Conservation (phyloP, 768 basidiomycete species). For the Mycena chlorophos region DNA sequence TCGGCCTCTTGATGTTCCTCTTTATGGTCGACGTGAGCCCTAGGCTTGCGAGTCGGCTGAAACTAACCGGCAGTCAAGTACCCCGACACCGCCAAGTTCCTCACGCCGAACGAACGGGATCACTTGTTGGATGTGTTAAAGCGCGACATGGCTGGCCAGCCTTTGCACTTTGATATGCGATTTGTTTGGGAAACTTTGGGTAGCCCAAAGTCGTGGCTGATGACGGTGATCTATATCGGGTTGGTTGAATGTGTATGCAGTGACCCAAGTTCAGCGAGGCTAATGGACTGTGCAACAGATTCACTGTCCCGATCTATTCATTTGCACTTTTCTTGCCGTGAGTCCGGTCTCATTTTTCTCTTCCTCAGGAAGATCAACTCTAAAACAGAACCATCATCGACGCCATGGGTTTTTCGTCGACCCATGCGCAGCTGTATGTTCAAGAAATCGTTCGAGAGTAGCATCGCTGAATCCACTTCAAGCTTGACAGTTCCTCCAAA, state of each 20-base stretch:
- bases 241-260: constrained; percentile 16
- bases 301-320: constrained; percentile 32
- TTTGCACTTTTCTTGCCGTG: constrained; percentile 38
- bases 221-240: constrained; percentile 30
- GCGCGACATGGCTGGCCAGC: constrained; percentile 29
- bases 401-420: constrained; percentile 44
- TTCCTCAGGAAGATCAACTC: not conserved
- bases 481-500: constrained; percentile 38
- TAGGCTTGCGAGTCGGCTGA: not conserved
- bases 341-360: not conserved
- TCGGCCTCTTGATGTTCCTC: constrained; percentile 39
- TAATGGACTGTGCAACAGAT: too few relatives aligned
- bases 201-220: constrained; percentile 32
- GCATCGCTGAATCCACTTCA: not conserved
- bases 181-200: constrained; percentile 36
- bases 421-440: constrained; percentile 34
- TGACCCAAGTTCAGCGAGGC: too few relatives aligned
- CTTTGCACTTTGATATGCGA: constrained; percentile 33
- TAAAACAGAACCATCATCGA: constrained; percentile 29
- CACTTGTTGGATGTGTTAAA: constrained; percentile 31
- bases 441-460: not conserved
- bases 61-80: constrained; percentile 26
- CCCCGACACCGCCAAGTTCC: constrained; percentile 46
- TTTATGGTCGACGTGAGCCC: constrained; percentile 38
- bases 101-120: constrained; percentile 35